Conservation (phyloP, 2,329 filamentous ascomycete genomes). For the Pseudogymnoascus sp. region DNA sequence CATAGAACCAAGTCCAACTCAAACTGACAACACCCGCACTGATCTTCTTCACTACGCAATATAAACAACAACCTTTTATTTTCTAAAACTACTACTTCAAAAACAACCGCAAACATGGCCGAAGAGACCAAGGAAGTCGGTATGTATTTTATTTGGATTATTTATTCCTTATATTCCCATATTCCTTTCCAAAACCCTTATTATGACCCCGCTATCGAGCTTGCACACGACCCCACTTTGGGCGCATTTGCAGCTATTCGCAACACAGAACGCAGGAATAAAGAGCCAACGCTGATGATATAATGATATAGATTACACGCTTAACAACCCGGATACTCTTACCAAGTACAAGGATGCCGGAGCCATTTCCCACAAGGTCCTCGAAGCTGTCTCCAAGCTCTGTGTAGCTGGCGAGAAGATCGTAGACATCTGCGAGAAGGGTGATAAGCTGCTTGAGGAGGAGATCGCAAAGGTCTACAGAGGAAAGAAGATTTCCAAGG, state of each 20-base stretch:
- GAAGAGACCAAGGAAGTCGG: conserved; percentile 36
- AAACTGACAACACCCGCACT: conserved; percentile 1
- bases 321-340: conserved; percentile 88
- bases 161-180: conserved; percentile 24
- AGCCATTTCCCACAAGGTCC: conserved; percentile 89
- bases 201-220: conserved; percentile 27
- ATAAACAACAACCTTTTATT: conserved; percentile 7
- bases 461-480: conserved; percentile 95
- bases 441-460: conserved; percentile 89
- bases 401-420: conserved; percentile 85
- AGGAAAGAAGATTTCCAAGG: conserved; percentile 94
- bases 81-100: conserved; percentile 4
- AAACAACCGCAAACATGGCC: conserved; percentile 30
- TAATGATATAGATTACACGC: conserved; percentile 65
- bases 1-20: background rate
- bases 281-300: conserved; percentile 24
- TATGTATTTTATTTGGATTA: conserved; percentile 24
- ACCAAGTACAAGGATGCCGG: conserved; percentile 99
- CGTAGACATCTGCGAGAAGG: conserved; percentile 88
- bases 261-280: conserved; percentile 15
- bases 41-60: background rate
- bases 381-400: conserved; percentile 71
- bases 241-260: conserved; percentile 20
- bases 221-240: conserved; percentile 3
- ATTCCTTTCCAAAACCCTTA: conserved; percentile 23